Base-by-base conservation (phyloP, 2,329 filamentous ascomycete species). In the Zasmidium cellare region DNA sequence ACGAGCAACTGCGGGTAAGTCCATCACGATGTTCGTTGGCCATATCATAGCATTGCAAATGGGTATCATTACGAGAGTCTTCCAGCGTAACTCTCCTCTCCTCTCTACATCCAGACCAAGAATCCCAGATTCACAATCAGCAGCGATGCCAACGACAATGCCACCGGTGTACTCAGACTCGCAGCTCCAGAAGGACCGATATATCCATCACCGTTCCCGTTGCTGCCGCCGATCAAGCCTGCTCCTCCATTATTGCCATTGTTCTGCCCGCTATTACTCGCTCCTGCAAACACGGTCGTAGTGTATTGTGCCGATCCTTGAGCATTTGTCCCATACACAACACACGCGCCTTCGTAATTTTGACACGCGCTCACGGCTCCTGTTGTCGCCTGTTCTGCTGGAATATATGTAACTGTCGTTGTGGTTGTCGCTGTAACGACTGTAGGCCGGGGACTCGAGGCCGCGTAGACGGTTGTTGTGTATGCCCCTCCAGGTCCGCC, bases 261-360 rank as follows among this genome's bases (percentile, higher is more conserved):
- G 50, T 44, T 12, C 2, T 20, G 3, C 24, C 49, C 20, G 25
- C 16, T 47, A 19, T 23, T 19, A 22, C 38, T 28, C 18, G 22
- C 31, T 23, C 47, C 31, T 7, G 51, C 54, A 19, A 23, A 25
- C 9, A 56, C 49, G 11, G 55, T 57, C 3, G 41, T 53, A 2
- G 49, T 53, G n/a, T 48, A 53, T 20, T 25, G 24, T 11, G 23
- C 44, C 28, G 51, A 49, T 38, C 49, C 51, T 47, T 31, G 41
- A 11, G 49, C 51, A 24, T 38, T 49, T 24, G 48, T 48, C 24
- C 58, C 60, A 28, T 65, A 65, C 3, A 63, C 61, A 1, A 65
- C 59, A 49, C 63, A 65, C 16, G 63, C 63, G 47, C 63, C 61
- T 11, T 35, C 52, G 52, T 56, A 61, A 16, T 56, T 50, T 23